Evolutionary conservation across 305 asterid genomes (phyloP).

Genomic region (Ilex paraguariensis): DNA sequence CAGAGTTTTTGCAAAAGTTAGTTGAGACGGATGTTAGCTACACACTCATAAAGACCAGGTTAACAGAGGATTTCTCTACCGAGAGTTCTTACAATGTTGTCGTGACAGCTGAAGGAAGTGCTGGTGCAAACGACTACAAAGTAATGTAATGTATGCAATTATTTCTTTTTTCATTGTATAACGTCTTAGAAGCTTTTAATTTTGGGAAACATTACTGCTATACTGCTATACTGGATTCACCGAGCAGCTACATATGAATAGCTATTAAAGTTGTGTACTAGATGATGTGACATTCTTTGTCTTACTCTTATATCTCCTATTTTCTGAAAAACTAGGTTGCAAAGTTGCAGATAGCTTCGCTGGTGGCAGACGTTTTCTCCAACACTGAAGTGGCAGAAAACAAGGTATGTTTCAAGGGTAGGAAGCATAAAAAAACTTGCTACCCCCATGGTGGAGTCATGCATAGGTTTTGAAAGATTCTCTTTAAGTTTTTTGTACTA

Average conservation of each 20-base stretch:
- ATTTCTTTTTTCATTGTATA: constrained; percentile 27
- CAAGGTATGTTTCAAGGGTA: constrained; percentile 35
- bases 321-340: constrained; percentile 43
- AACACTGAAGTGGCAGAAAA: constrained; percentile 73
- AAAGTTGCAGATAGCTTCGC: constrained; percentile 68
- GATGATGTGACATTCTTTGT: too few relatives aligned
- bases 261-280: too few relatives aligned
- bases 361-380: constrained; percentile 84
- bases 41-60: constrained; percentile 68
- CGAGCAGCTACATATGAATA: too few relatives aligned
- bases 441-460: too few relatives aligned
- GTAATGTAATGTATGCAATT: constrained; percentile 96
- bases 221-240: background rate
- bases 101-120: constrained; percentile 66
- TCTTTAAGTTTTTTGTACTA: too few relatives aligned
- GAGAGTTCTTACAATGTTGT: constrained; percentile 76
- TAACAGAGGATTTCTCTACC: constrained; percentile 68
- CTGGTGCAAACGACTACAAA: constrained; percentile 66
- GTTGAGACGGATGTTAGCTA: constrained; percentile 69
- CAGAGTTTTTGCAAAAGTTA: constrained; percentile 60
- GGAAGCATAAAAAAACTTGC: too few relatives aligned
- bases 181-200: constrained; percentile 1
- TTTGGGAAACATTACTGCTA: background rate
- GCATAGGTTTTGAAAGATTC: too few relatives aligned
- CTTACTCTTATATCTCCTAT: background rate